Evolutionary conservation across 2,329 filamentous ascomycete genomes (phyloP).

Genomic region (Cordyceps militaris): DNA sequence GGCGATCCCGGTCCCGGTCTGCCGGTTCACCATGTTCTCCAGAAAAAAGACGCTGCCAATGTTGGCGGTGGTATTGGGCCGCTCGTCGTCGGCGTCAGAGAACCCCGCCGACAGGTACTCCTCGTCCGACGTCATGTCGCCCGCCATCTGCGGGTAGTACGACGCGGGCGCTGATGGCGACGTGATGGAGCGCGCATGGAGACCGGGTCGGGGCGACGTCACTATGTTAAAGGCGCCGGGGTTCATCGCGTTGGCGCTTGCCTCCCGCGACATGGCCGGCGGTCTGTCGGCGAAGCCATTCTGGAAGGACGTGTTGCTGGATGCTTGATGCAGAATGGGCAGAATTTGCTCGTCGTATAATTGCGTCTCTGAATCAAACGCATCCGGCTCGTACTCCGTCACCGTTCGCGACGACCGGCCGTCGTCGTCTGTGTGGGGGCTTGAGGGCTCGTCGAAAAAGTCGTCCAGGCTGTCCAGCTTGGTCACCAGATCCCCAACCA

Average conservation of each 20-base stretch:
- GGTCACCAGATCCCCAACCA: slow-evolving; percentile 68
- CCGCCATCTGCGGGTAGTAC: slow-evolving; percentile 45
- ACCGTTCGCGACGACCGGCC: slow-evolving; percentile 55
- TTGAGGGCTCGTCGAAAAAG: slow-evolving; percentile 67
- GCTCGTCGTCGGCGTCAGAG: slow-evolving; percentile 67
- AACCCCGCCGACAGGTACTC: slow-evolving; percentile 67
- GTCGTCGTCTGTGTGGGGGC: slow-evolving; percentile 51
- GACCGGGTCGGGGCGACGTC: slow-evolving; percentile 49
- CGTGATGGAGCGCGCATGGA: slow-evolving; percentile 79
- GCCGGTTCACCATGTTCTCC: slow-evolving; percentile 52
- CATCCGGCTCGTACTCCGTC: slow-evolving; percentile 57
- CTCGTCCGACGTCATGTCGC: slow-evolving; percentile 66
- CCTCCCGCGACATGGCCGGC: slow-evolving; percentile 52
- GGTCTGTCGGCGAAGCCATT: slow-evolving; percentile 77
- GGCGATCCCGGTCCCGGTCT: no score
- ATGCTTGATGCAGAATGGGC: slow-evolving; percentile 82
- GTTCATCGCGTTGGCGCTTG: slow-evolving; percentile 55
- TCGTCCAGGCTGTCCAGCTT: slow-evolving; percentile 75
- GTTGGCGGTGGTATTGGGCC: slow-evolving; percentile 29
- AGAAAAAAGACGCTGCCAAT: slow-evolving; percentile 46
- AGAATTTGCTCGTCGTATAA: slow-evolving; percentile 90
- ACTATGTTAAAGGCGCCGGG: slow-evolving; percentile 49
- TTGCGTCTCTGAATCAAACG: slow-evolving; percentile 67
- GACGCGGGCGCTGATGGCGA: slow-evolving; percentile 60
- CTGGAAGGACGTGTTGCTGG: slow-evolving; percentile 73